phyloP scores from a whole-genome alignment of 2,329 filamentous ascomycete genomes.

The Zymoseptoria crescenta region DNA sequence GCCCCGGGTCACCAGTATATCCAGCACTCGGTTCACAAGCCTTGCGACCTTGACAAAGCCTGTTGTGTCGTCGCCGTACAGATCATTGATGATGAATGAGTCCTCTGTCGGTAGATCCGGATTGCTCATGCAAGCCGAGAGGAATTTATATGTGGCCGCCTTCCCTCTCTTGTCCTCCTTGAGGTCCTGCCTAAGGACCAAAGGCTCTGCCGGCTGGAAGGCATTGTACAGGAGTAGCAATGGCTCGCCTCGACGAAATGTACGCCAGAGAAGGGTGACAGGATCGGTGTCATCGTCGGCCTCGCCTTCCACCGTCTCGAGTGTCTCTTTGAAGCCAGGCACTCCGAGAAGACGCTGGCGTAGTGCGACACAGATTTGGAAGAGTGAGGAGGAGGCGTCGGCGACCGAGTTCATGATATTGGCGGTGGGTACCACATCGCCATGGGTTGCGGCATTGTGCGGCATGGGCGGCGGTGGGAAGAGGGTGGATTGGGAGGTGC shows the following conservation, averaged over 20 bases:
- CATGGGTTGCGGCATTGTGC: slow-evolving; percentile 22
- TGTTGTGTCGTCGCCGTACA: slow-evolving; percentile 90
- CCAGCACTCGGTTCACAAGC: slow-evolving; percentile 86
- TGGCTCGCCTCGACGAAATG: slow-evolving; percentile 74
- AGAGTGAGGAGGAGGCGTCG: slow-evolving; percentile 83
- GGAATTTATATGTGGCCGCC: slow-evolving; percentile 83
- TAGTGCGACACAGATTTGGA: slow-evolving; percentile 86
- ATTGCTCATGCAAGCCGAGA: slow-evolving; percentile 79
- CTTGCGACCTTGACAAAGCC: slow-evolving; percentile 96
- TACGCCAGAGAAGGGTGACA: slow-evolving; percentile 84
- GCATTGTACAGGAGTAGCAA: slow-evolving; percentile 85
- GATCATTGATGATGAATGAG: slow-evolving; percentile 84
- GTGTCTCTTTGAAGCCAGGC: slow-evolving; percentile 68
- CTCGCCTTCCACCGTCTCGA: slow-evolving; percentile 64
- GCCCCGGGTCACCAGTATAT: slow-evolving; percentile 71
- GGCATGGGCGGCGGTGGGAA: slow-evolving; percentile 33
- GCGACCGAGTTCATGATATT: slow-evolving; percentile 98
- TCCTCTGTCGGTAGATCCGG: slow-evolving; percentile 71
- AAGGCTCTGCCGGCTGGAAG: slow-evolving; percentile 59
- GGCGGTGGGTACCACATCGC: slow-evolving; percentile 65
- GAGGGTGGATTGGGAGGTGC: slow-evolving; percentile 39
- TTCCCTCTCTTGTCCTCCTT: slow-evolving; percentile 73
- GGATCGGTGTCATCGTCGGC: slow-evolving; percentile 64
- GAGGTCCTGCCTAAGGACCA: slow-evolving; percentile 43
- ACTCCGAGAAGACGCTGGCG: slow-evolving; percentile 75